A percentile compares a stretch with the other conserved stretches of the same genome.
phyloP scores from a whole-genome alignment of 805 yeast species.

The Lachancea nothofagi region DNA sequence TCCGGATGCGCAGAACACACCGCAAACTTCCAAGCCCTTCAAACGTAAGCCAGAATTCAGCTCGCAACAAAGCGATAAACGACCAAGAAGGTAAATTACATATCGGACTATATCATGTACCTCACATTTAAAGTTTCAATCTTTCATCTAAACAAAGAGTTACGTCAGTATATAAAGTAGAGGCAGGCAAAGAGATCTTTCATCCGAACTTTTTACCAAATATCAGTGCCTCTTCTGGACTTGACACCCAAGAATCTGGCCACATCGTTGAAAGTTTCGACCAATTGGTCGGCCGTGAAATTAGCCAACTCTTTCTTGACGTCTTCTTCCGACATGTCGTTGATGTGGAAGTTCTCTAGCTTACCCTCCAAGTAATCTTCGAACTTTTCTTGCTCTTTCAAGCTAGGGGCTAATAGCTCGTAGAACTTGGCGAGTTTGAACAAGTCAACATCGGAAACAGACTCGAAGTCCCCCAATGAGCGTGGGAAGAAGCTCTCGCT shows the following conservation, averaged over 20 bases:
- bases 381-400: slow-evolving; percentile 47
- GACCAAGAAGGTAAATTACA: not conserved
- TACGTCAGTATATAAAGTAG: too few relatives aligned
- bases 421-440: slow-evolving; percentile 62
- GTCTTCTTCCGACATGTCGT: slow-evolving; percentile 31
- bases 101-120: too few relatives aligned
- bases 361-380: slow-evolving; percentile 50
- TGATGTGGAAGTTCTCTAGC: slow-evolving; percentile 36
- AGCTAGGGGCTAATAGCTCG: slow-evolving; percentile 65
- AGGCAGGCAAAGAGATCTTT: not conserved
- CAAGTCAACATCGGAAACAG: slow-evolving; percentile 41
- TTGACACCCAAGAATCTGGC: slow-evolving; percentile 65
- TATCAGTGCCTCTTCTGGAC: slow-evolving; percentile 45
- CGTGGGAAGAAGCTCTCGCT: slow-evolving; percentile 45
- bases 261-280: slow-evolving; percentile 53
- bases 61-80: not conserved
- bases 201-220: slow-evolving; percentile 37
- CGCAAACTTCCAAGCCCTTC: slow-evolving; percentile 14
- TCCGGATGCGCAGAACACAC: slow-evolving; percentile 33
- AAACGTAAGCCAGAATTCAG: slow-evolving; percentile 3
- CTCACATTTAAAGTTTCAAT: too few relatives aligned
- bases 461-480: slow-evolving; percentile 48
- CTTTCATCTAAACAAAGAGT: too few relatives aligned
- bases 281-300: slow-evolving; percentile 43
- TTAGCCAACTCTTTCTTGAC: slow-evolving; percentile 26